Evolutionary conservation across 495 filamentous ascomycete genomes (phyloP).

Genomic region (Venustampulla echinocandica): DNA sequence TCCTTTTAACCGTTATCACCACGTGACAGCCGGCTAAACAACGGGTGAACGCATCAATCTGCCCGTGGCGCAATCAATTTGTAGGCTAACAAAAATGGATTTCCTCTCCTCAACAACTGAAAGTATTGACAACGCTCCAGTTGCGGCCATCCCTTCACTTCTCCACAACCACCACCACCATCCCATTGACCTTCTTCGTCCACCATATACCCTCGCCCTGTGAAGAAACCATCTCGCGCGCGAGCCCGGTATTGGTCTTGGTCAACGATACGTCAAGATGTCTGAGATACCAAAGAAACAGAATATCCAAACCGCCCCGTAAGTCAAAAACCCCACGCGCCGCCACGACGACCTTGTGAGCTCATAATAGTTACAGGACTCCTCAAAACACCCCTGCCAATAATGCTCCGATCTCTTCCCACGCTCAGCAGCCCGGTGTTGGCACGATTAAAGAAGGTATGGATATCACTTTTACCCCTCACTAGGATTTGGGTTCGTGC

Average conservation of each 20-base stretch:
- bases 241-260: no score
- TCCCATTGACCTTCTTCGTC: conserved; percentile 10
- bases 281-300: conserved; percentile 46
- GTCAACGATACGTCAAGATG: conserved; percentile 40
- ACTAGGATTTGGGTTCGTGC: conserved; percentile 13
- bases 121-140: conserved; percentile 25
- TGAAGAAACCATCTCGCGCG: conserved; percentile 12
- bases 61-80: background rate
- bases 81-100: conserved; percentile 2
- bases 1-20: no score
- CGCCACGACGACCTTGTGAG: background rate
- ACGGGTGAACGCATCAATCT: background rate
- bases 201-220: conserved; percentile 8
- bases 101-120: conserved; percentile 16
- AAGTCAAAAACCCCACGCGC: conserved; percentile 32
- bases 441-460: conserved; percentile 95
- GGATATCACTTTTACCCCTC: conserved; percentile 27
- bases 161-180: conserved; percentile 14
- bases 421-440: conserved; percentile 90
- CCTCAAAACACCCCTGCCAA: conserved; percentile 93
- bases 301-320: conserved; percentile 67
- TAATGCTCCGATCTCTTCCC: conserved; percentile 94
- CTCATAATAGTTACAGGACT: conserved; percentile 48
- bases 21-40: no score
- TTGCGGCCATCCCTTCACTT: conserved; percentile 25